Evolutionary conservation across 352 stramenopile genomes (phyloP).

Genomic region (Phytopythium vexans): DNA sequence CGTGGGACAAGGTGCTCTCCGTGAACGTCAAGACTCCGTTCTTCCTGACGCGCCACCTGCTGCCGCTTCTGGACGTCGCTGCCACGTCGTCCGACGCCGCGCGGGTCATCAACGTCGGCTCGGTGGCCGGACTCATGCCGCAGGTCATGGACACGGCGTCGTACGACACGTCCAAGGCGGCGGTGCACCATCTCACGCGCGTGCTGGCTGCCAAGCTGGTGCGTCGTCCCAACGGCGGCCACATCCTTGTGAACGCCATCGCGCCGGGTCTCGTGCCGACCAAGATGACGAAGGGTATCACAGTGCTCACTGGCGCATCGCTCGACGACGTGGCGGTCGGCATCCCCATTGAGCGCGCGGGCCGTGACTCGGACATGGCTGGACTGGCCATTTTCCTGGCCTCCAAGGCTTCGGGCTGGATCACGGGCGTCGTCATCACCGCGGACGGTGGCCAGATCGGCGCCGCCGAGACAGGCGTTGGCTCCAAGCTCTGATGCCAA

Average conservation of each 20-base stretch:
- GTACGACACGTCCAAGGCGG: slow-evolving; percentile 96
- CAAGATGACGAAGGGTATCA: slow-evolving; percentile 87
- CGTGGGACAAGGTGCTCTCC: slow-evolving; percentile 90
- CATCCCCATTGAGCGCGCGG: slow-evolving; percentile 83
- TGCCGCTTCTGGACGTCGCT: slow-evolving; percentile 86
- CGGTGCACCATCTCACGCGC: slow-evolving; percentile 92
- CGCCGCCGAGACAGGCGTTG: slow-evolving; percentile 38
- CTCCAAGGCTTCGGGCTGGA: slow-evolving; percentile 87
- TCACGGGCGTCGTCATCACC: slow-evolving; percentile 89
- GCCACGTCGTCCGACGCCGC: slow-evolving; percentile 38
- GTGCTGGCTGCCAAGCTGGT: slow-evolving; percentile 90
- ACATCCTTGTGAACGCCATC: slow-evolving; percentile 96
- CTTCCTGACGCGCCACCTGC: slow-evolving; percentile 88
- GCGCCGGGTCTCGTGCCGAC: slow-evolving; percentile 90
- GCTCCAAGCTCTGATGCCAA: slow-evolving; percentile 8
- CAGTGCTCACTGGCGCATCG: slow-evolving; percentile 29
- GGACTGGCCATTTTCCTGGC: slow-evolving; percentile 92
- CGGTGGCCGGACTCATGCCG: slow-evolving; percentile 70
- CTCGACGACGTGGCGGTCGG: slow-evolving; percentile 56
- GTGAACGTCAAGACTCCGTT: slow-evolving; percentile 96
- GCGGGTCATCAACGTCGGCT: slow-evolving; percentile 77
- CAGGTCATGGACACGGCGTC: slow-evolving; percentile 88
- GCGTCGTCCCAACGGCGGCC: slow-evolving; percentile 62
- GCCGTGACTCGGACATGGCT: slow-evolving; percentile 90
- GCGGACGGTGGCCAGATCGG: slow-evolving; percentile 86